Percentiles rank a stretch among this genome's conserved stretches.
Evolutionary conservation across 495 filamentous ascomycete genomes (phyloP).

Genomic region (Amorphotheca resinae): DNA sequence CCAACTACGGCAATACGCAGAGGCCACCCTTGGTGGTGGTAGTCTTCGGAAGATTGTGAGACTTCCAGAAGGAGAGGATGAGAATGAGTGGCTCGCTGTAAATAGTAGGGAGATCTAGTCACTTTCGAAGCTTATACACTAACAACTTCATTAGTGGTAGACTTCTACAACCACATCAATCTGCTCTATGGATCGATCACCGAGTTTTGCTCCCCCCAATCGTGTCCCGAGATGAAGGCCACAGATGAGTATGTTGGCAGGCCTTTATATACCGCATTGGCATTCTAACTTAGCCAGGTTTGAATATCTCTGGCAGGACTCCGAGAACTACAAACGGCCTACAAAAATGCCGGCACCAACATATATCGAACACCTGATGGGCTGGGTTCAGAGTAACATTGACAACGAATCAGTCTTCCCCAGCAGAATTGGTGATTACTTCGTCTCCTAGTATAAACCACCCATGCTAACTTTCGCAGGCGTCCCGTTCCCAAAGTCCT

Average conservation of each 20-base stretch:
- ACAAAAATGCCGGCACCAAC: slow-evolving; percentile 97
- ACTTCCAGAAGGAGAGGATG: slow-evolving; percentile 90
- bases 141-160: slow-evolving; percentile 57
- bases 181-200: slow-evolving; percentile 97
- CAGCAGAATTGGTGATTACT: slow-evolving; percentile 60
- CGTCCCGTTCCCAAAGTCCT: slow-evolving; percentile 89
- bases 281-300: slow-evolving; percentile 43
- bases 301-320: slow-evolving; percentile 98
- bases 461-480: slow-evolving; percentile 34
- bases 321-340: slow-evolving; percentile 79
- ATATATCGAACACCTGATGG: slow-evolving; percentile 96
- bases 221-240: slow-evolving; percentile 98
- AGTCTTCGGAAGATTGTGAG: slow-evolving; percentile 93
- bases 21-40: slow-evolving; percentile 89
- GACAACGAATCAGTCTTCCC: slow-evolving; percentile 94
- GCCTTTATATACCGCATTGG: too few species aligned
- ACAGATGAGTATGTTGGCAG: slow-evolving; percentile 69
- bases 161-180: slow-evolving; percentile 99
- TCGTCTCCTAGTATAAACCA: neutral
- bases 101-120: slow-evolving; percentile 50
- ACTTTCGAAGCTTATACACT: neutral
- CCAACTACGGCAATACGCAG: slow-evolving; percentile 93
- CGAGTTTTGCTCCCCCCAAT: slow-evolving; percentile 93
- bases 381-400: slow-evolving; percentile 88
- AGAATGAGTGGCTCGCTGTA: slow-evolving; percentile 95